Conservation (phyloP, 2,329 filamentous ascomycete genomes). For the Colletotrichum australisinense region DNA sequence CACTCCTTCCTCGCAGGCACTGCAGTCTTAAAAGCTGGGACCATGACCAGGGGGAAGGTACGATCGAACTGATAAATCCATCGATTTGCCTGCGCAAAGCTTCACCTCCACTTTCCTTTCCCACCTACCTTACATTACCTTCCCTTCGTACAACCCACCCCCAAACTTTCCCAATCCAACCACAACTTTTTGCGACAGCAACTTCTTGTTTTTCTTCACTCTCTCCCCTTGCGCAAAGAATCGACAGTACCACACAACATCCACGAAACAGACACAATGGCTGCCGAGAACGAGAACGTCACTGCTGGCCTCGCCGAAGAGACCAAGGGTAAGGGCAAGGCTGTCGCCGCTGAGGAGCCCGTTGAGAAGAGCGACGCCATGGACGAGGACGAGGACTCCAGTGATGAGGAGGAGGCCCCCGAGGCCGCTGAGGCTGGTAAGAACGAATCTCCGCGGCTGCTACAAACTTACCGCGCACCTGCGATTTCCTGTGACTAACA, state of each 20-base stretch:
- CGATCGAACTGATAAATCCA: constrained; percentile 33
- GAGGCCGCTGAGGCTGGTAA: constrained; percentile 48
- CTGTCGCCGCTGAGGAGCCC: constrained; percentile 61
- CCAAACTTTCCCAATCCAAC: constrained; percentile 2
- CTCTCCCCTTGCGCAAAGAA: not conserved
- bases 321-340: constrained; percentile 92
- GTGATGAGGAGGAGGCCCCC: constrained; percentile 71
- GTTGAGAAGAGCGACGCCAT: constrained; percentile 71
- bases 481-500: constrained; percentile 43
- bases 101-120: constrained; percentile 24
- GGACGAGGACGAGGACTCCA: constrained; percentile 82
- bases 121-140: constrained; percentile 23
- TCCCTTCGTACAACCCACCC: not conserved
- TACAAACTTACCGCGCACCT: not conserved
- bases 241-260: constrained; percentile 35
- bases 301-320: constrained; percentile 56
- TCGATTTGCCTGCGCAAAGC: constrained; percentile 17
- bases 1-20: not conserved
- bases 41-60: constrained; percentile 27
- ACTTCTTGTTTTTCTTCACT: not conserved
- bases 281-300: constrained; percentile 61
- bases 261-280: constrained; percentile 52
- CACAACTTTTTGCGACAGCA: not conserved
- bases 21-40: constrained; percentile 31
- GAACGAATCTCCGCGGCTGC: constrained; percentile 36